Conservation (phyloP, 257 asterid species). For the Eustoma russellianum region DNA sequence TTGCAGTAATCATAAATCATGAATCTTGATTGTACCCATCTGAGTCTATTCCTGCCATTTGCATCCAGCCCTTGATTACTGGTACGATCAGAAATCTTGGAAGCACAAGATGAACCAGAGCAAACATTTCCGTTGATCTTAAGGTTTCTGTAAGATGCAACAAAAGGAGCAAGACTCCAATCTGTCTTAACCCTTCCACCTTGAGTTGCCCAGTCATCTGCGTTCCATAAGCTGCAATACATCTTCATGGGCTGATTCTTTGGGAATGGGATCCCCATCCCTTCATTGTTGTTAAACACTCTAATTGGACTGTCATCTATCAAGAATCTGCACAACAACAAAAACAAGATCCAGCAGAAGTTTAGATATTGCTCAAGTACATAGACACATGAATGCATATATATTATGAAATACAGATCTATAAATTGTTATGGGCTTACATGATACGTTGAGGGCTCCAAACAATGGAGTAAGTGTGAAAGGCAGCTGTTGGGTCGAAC, state of each 20-base stretch:
- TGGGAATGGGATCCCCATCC: slow-evolving; percentile 40
- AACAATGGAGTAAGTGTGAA: slow-evolving; percentile 52
- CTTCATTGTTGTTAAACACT: slow-evolving; percentile 42
- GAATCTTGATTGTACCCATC: slow-evolving; percentile 11
- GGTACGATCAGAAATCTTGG: not conserved
- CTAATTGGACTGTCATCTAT: slow-evolving; percentile 53
- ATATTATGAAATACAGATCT: not conserved
- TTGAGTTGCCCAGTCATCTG: slow-evolving; percentile 68
- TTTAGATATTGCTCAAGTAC: too few species aligned
- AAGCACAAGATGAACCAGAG: not conserved
- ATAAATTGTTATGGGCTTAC: slow-evolving; percentile 15
- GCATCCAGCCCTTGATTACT: slow-evolving; percentile 34
- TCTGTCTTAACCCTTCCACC: slow-evolving; percentile 60
- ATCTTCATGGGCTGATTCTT: slow-evolving; percentile 43
- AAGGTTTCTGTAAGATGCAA: slow-evolving; percentile 28
- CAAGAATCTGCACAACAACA: slow-evolving; percentile 28
- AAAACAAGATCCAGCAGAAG: not conserved
- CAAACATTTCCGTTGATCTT: slow-evolving; percentile 17
- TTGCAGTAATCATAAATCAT: slow-evolving; percentile 15
- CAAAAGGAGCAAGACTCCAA: slow-evolving; percentile 54
- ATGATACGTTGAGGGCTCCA: slow-evolving; percentile 47
- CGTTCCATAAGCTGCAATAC: slow-evolving; percentile 49
- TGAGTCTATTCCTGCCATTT: slow-evolving; percentile 17
- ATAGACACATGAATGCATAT: too few species aligned
- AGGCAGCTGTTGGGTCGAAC: slow-evolving; percentile 49